These are phyloP conservation scores for Boletus tylopilopsis DNA, from an alignment of 768 basidiomycete species.

Conservation along the genomic window DNA sequence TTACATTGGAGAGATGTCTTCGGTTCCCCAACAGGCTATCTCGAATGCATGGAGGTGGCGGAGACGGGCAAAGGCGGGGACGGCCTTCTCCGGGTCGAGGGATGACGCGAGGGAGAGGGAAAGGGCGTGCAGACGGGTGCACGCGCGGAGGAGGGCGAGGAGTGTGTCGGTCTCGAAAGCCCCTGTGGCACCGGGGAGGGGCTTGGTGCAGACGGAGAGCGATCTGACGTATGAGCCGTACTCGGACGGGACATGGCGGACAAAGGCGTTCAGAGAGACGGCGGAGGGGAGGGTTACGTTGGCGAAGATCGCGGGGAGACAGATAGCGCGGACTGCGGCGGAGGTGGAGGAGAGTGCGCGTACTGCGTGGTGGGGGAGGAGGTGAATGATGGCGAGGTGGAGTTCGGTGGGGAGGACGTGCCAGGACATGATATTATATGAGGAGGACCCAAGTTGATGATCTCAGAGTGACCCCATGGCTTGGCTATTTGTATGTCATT, in stretches of 20 bases:
- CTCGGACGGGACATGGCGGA: constrained; percentile 50
- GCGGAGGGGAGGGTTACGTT: constrained; percentile 46
- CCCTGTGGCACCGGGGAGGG: constrained; percentile 30
- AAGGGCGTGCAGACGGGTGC: constrained; percentile 39
- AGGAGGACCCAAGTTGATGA: too few relatives aligned
- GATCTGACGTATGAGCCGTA: constrained; percentile 51
- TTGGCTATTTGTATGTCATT: constrained; percentile 4
- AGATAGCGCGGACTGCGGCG: constrained; percentile 48
- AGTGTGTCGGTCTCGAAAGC: constrained; percentile 43
- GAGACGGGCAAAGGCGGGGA: constrained; percentile 24
- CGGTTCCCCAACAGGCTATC: constrained; percentile 28
- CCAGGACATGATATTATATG: too few relatives aligned
- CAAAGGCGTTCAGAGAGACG: constrained; percentile 48
- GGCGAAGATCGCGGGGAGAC: constrained; percentile 59
- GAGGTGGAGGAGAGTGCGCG: constrained; percentile 47
- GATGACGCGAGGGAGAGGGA: constrained; percentile 27
- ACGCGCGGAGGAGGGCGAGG: constrained; percentile 46
- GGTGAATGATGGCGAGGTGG: constrained; percentile 52
- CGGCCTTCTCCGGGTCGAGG: constrained; percentile 12
- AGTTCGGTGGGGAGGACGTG: constrained; percentile 61
- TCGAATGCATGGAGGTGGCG: constrained; percentile 14
- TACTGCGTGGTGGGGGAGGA: constrained; percentile 43
- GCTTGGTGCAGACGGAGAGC: constrained; percentile 43
- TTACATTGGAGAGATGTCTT: constrained; percentile 36
- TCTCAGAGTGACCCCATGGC: too few relatives aligned